These are phyloP conservation scores for Coelastrella sp. DNA, from an alignment of 139 green algal genomes.

Conservation along the genomic window DNA sequence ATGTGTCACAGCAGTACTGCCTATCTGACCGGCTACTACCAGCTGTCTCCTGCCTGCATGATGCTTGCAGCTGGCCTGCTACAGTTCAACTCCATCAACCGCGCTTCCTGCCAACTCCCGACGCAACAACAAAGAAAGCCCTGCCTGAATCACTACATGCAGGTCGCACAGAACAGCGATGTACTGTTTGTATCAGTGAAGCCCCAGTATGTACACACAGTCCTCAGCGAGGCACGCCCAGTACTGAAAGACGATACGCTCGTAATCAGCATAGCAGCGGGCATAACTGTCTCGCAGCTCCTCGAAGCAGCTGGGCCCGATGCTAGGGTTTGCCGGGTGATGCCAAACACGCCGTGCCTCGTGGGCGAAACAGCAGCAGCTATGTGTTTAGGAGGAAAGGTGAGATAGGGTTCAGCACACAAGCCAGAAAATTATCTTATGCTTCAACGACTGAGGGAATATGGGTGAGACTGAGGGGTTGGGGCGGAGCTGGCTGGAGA, in stretches of 20 bases:
- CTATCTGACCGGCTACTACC: neutral
- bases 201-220: conserved; percentile 85
- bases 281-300: conserved; percentile 78
- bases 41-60: no score
- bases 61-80: no score
- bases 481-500: no score
- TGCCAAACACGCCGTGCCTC: conserved; percentile 98
- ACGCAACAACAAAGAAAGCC: no score
- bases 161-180: conserved; percentile 83
- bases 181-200: conserved; percentile 96
- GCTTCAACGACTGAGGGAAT: no score
- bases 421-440: neutral
- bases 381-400: conserved; percentile 86
- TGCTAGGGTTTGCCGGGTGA: conserved; percentile 89
- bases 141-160: neutral
- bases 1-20: neutral
- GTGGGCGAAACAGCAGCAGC: conserved; percentile 91
- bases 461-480: no score
- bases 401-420: conserved; percentile 22
- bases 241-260: conserved; percentile 50
- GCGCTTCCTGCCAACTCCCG: no score
- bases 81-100: no score
- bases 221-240: conserved; percentile 58
- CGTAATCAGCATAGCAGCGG: conserved; percentile 96
- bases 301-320: conserved; percentile 74